Evolutionary conservation across 2,329 filamentous ascomycete species (phyloP).

Genomic region (Pseudohalonectria lignicola): DNA sequence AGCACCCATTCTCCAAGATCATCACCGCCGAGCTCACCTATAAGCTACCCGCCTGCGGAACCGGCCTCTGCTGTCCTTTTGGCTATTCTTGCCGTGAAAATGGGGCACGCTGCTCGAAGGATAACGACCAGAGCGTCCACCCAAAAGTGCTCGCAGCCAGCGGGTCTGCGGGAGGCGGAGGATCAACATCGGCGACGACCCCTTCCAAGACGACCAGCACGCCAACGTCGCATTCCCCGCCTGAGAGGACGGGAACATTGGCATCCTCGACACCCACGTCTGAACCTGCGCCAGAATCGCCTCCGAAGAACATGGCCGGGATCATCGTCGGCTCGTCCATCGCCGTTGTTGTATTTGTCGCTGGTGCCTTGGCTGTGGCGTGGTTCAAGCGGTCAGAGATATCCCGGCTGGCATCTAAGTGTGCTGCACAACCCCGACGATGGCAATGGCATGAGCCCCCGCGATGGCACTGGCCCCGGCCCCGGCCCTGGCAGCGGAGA

Average conservation of each 20-base stretch:
- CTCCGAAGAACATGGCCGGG: constrained; percentile 1
- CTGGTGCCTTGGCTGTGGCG: constrained; percentile 1
- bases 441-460: too few species aligned
- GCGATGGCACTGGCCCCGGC: too few species aligned
- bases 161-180: not conserved
- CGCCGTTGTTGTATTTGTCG: constrained; percentile 3
- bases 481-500: too few species aligned
- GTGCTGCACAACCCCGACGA: too few species aligned
- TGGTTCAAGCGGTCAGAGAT: constrained; percentile 3
- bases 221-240: too few species aligned
- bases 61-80: constrained; percentile 54
- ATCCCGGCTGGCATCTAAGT: not conserved
- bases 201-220: not conserved
- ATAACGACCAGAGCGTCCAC: constrained; percentile 34
- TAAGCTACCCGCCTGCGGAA: constrained; percentile 45
- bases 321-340: constrained; percentile 1
- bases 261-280: too few species aligned
- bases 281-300: not conserved
- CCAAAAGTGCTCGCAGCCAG: not conserved
- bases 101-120: constrained; percentile 35
- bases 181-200: not conserved
- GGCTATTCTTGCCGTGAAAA: constrained; percentile 51
- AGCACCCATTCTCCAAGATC: constrained; percentile 45
- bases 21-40: constrained; percentile 54
- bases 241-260: too few species aligned